phyloP scores from a whole-genome alignment of 2,329 filamentous ascomycete genomes.

The Ophiocordyceps unilateralis region DNA sequence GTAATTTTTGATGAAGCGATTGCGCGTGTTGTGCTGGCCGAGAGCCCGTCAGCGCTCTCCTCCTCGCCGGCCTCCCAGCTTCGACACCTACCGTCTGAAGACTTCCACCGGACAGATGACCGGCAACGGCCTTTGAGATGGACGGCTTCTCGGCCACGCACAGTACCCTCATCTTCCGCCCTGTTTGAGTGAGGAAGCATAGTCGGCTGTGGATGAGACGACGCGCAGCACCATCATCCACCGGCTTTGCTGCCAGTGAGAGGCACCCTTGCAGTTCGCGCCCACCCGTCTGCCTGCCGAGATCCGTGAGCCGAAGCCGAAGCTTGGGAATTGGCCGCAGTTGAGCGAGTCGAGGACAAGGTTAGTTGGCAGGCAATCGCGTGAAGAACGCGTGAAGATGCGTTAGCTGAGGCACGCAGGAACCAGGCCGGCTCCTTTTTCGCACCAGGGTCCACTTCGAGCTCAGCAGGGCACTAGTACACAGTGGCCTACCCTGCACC shows the following conservation, averaged over 20 bases:
- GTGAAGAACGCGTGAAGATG: background rate
- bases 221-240: background rate
- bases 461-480: too few species aligned
- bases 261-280: background rate
- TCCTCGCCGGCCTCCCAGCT: background rate
- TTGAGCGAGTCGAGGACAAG: background rate
- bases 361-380: background rate
- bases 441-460: too few species aligned
- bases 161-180: slow-evolving; percentile 29
- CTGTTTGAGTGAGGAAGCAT: background rate
- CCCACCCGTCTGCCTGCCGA: too few species aligned
- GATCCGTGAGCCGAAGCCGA: background rate
- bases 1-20: slow-evolving; percentile 85
- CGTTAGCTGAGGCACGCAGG: background rate
- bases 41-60: slow-evolving; percentile 7
- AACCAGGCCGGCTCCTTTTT: too few species aligned
- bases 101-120: slow-evolving; percentile 66
- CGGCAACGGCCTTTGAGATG: slow-evolving; percentile 85
- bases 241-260: background rate
- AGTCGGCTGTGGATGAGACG: background rate
- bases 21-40: slow-evolving; percentile 46
- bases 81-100: slow-evolving; percentile 44
- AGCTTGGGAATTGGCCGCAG: background rate
- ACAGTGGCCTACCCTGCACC: too few species aligned
- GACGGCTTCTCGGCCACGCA: slow-evolving; percentile 60